These are phyloP conservation scores for Puccinia coronata DNA, from an alignment of 1,284 basidiomycete species.

Conservation along the genomic window DNA sequence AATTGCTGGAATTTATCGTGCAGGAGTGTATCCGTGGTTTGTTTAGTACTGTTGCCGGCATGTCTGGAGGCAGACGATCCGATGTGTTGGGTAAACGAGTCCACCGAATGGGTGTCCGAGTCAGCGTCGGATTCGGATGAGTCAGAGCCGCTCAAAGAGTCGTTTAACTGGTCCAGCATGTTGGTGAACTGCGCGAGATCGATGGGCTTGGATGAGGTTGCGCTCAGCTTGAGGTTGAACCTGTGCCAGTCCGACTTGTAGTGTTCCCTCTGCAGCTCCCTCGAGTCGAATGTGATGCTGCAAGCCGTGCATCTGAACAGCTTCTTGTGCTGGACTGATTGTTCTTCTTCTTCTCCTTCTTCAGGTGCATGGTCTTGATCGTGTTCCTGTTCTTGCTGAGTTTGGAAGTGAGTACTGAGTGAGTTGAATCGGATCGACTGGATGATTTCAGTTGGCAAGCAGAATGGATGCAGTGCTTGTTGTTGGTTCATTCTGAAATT, in stretches of 20 bases:
- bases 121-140: not conserved
- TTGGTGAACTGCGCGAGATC: constrained; percentile 3
- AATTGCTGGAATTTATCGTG: constrained; percentile 51
- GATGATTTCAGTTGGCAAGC: not conserved
- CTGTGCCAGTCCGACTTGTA: constrained; percentile 97
- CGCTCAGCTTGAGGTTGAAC: constrained; percentile 78
- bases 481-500: too few relatives aligned
- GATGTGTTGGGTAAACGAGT: not conserved
- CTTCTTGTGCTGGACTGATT: not conserved
- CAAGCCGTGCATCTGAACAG: constrained; percentile 53
- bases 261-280: constrained; percentile 81
- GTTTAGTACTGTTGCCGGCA: too few relatives aligned
- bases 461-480: not conserved
- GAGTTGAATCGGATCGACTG: not conserved
- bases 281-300: constrained; percentile 69
- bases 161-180: constrained; percentile 19
- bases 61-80: constrained; percentile 50
- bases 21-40: constrained; percentile 35
- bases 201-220: not conserved
- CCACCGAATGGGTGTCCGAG: too few relatives aligned
- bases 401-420: not conserved
- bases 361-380: not conserved
- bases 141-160: constrained; percentile 33
- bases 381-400: not conserved
- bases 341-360: not conserved